Evolutionary conservation across 208 protist species (phyloP), one percentile per base, ranked within the genome.

Genomic region (Acanthamoeba triangularis): DNA sequence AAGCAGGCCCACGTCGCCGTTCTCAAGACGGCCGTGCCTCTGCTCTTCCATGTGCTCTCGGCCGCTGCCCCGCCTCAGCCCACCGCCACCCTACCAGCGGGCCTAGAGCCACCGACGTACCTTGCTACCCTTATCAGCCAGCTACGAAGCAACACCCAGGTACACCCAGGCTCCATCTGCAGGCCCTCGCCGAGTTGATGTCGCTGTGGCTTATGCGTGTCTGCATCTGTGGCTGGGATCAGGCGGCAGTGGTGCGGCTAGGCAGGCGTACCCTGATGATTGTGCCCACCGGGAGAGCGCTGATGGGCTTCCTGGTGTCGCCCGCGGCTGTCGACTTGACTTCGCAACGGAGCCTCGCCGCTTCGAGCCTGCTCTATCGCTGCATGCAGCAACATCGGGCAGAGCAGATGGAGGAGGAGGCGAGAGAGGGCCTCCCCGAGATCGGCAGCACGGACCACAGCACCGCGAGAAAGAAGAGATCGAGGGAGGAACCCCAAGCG

Each of bases 261-360:
- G 47, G 41, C 20, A 14, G 41, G 41, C 76, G 76, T 4, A 84
- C 76, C 3, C 28, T 84, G 44, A 25, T 84, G 37, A 84, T 84
- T 33, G 41, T 84, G 20, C 76, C 76, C 10, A 54, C 76, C 13
- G 47, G 47, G 3, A 84, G 28, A 56, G 76, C 76, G 10, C 76
- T 84, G 37, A 56, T 84, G 47, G 76, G 76, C 35, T 84, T 84
- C 41, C 23, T 84, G 20, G 44, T 84, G 44, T 23, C 76, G 76
- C 47, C 76, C 33, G 30, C 10, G 41, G 30, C 20, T 5, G 44
- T 47, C 35, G n/a, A 7, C 28, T 16, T 7, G 2, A 41, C n/a
- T 18, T 33, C 28, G 69, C 18, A 78, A 78, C 2, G 18, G 18
- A 63, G 13, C 59, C 59, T 23, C 4, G 3, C 49, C 49, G 11